Conservation (phyloP, 1,139 yeast genomes). For the Yamadazyma taylorii region DNA sequence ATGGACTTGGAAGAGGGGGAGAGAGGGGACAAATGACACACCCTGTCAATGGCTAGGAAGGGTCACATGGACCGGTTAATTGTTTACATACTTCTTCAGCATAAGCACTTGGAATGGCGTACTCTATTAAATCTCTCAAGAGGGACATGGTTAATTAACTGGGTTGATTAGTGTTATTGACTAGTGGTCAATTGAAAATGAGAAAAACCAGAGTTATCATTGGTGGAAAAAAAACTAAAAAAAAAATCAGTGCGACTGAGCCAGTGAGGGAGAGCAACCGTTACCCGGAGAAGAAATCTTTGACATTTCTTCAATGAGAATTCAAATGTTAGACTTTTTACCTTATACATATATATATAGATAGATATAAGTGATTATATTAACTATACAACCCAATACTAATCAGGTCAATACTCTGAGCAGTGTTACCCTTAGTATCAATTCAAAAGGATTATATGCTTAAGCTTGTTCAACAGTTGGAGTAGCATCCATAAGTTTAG, state of each 20-base stretch:
- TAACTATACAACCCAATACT: slow-evolving; percentile 1
- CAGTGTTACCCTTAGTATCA: no score
- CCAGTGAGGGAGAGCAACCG: slow-evolving; percentile 11
- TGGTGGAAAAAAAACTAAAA: slow-evolving; percentile 25
- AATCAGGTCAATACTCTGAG: no score
- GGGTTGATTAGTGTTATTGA: slow-evolving; percentile 5
- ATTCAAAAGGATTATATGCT: not conserved
- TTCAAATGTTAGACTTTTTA: no score
- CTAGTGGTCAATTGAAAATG: slow-evolving; percentile 16
- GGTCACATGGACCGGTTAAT: no score
- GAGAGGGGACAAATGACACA: no score
- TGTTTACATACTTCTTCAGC: slow-evolving; percentile 69
- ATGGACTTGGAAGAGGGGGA: no score
- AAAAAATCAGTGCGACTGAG: slow-evolving; percentile 13
- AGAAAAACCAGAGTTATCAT: slow-evolving; percentile 27
- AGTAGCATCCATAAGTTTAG: slow-evolving; percentile 37
- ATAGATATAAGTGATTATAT: not conserved
- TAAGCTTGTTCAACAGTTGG: slow-evolving; percentile 6
- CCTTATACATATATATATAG: no score
- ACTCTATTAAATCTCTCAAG: slow-evolving; percentile 78
- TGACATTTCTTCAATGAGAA: no score
- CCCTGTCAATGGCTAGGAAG: no score
- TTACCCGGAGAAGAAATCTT: not conserved
- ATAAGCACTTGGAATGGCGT: slow-evolving; percentile 79
- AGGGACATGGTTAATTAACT: slow-evolving; percentile 43